Percentiles rank a stretch among this genome's conserved stretches.
phyloP scores from a whole-genome alignment of 2,329 filamentous ascomycete species.

The Phyllosticta citriasiana region DNA sequence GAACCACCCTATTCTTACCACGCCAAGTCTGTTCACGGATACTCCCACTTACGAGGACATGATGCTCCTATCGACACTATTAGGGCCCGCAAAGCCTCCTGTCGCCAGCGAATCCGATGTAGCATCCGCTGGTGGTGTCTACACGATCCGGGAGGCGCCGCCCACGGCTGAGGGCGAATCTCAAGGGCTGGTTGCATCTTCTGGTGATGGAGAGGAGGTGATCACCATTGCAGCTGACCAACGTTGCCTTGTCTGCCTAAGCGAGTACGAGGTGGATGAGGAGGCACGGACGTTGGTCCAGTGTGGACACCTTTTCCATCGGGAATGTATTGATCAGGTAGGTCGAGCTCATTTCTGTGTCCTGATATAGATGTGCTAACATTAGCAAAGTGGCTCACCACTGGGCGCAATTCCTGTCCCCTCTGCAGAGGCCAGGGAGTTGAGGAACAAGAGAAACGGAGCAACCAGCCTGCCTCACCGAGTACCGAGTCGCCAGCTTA shows the following conservation, averaged over 20 bases:
- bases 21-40: conserved; percentile 60
- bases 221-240: conserved; percentile 30
- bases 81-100: conserved; percentile 59
- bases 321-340: conserved; percentile 61
- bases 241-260: conserved; percentile 56
- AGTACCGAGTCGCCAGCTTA: neutral
- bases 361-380: conserved; percentile 6
- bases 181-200: conserved; percentile 37
- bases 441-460: conserved; percentile 31
- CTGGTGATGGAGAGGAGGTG: conserved; percentile 26
- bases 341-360: conserved; percentile 14
- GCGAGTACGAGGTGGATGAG: conserved; percentile 54
- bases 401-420: conserved; percentile 54
- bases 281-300: conserved; percentile 51
- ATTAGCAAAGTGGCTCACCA: conserved; percentile 53
- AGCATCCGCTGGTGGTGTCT: conserved; percentile 51
- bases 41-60: conserved; percentile 65
- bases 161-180: conserved; percentile 22
- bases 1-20: conserved; percentile 59
- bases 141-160: conserved; percentile 36
- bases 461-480: neutral
- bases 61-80: conserved; percentile 55
- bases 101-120: conserved; percentile 57
- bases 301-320: conserved; percentile 58
- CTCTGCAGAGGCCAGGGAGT: conserved; percentile 51